A percentile compares a stretch with the other conserved stretches of the same genome.
These are phyloP conservation scores for Gelatoporia subvermispora DNA, from an alignment of 768 basidiomycete species.

Conservation along the genomic window DNA sequence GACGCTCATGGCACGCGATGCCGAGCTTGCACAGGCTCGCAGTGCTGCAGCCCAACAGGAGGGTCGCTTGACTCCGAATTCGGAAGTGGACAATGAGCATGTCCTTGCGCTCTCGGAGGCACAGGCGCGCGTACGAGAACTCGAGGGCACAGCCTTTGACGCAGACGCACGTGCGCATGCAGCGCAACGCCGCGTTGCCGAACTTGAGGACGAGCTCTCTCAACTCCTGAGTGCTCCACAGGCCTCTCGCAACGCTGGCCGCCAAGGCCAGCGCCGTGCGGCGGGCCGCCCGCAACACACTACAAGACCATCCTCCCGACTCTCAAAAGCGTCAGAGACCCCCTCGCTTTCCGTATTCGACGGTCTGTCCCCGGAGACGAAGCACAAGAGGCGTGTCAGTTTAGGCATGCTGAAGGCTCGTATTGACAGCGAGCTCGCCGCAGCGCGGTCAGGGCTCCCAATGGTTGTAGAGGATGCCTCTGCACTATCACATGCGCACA, in stretches of 20 bases:
- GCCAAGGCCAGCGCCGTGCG: constrained; percentile 42
- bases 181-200: constrained; percentile 60
- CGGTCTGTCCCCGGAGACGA: constrained; percentile 66
- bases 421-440: constrained; percentile 74
- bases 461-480: constrained; percentile 25
- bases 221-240: constrained; percentile 40
- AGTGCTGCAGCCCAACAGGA: constrained; percentile 31
- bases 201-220: constrained; percentile 63
- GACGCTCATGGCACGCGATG: constrained; percentile 57
- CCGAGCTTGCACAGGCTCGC: constrained; percentile 59
- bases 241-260: constrained; percentile 41
- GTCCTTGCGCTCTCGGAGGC: constrained; percentile 75
- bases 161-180: constrained; percentile 65
- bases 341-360: constrained; percentile 50
- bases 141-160: constrained; percentile 71
- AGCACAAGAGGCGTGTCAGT: constrained; percentile 79
- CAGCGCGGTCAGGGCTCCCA: constrained; percentile 25
- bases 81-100: constrained; percentile 73
- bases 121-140: constrained; percentile 71
- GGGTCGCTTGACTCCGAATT: constrained; percentile 30
- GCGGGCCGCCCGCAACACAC: constrained; percentile 37
- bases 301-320: constrained; percentile 30
- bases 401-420: constrained; percentile 88
- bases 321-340: no score
- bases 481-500: constrained; percentile 19